phyloP scores from a whole-genome alignment of 2,329 filamentous ascomycete genomes.

The Trichoderma semiorbis region DNA sequence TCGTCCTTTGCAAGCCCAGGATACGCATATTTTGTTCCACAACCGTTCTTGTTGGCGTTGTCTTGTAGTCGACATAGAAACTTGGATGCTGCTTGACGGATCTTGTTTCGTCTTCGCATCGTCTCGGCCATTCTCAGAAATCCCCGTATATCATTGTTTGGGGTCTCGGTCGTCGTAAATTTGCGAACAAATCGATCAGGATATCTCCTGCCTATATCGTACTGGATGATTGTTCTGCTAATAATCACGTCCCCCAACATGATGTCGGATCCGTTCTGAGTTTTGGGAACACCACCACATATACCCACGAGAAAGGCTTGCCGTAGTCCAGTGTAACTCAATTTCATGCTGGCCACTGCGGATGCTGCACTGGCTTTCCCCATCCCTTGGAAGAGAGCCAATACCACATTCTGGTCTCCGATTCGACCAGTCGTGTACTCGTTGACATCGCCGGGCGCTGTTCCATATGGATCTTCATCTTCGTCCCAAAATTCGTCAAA shows the following conservation, averaged over 20 bases:
- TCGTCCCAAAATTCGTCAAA: not conserved
- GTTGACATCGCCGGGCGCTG: not conserved
- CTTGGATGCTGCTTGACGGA: not conserved
- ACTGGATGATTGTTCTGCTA: not conserved
- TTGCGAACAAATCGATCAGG: not conserved
- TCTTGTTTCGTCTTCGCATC: not conserved
- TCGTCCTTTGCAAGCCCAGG: not conserved
- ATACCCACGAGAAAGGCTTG: not conserved
- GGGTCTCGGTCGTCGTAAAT: rapidly evolving
- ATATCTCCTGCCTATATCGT: not conserved
- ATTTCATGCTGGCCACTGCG: not conserved
- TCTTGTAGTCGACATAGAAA: not conserved
- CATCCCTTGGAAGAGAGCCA: not conserved
- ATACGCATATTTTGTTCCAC: not conserved
- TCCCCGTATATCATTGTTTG: not conserved
- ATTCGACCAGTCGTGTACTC: not conserved
- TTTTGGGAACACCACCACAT: not conserved
- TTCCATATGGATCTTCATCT: not conserved
- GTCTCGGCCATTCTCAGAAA: not conserved
- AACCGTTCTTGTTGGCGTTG: not conserved
- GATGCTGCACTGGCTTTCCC: not conserved
- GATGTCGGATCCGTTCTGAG: not conserved
- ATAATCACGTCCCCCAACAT: not conserved
- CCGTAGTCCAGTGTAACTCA: not conserved
- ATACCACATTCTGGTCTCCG: not conserved